These are phyloP conservation scores for Rhizophagus sp. DNA, from an alignment of 192 early-diverging fungal genomes.

Conservation along the genomic window DNA sequence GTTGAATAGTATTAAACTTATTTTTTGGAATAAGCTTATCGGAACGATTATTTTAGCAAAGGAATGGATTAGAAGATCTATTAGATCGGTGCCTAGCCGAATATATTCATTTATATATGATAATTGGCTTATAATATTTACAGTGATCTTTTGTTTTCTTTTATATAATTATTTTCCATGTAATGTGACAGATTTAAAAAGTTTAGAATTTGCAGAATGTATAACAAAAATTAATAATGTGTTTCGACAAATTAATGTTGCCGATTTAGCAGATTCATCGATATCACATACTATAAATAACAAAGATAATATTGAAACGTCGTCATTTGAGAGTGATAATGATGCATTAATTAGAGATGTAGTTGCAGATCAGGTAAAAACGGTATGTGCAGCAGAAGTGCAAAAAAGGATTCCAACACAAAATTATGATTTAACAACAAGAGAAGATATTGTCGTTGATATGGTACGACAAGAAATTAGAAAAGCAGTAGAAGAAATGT, in stretches of 20 bases:
- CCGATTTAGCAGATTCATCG: neutral
- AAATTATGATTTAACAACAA: neutral
- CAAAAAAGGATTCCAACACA: constrained; percentile 20
- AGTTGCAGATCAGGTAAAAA: constrained; percentile 15
- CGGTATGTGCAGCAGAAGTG: constrained; percentile 10
- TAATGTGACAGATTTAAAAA: neutral
- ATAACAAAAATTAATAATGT: neutral
- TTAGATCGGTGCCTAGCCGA: neutral
- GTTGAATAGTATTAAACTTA: neutral
- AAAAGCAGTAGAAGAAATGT: neutral
- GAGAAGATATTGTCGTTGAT: constrained; percentile 1
- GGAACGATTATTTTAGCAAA: neutral
- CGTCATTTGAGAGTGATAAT: neutral
- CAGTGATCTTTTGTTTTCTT: neutral
- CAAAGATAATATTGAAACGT: no score
- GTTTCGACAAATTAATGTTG: neutral
- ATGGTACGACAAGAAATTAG: constrained; percentile 21
- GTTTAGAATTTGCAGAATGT: neutral
- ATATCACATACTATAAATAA: no score
- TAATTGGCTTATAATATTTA: no score
- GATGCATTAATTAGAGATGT: constrained; percentile 9
- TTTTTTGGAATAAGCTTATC: neutral
- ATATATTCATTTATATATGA: no score
- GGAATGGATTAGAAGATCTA: neutral
- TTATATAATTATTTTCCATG: neutral